Percentiles rank a stretch among this genome's conserved stretches.
Conservation (phyloP, 129 eudicot species). For the Rutidosis leptorrhynchoides region DNA sequence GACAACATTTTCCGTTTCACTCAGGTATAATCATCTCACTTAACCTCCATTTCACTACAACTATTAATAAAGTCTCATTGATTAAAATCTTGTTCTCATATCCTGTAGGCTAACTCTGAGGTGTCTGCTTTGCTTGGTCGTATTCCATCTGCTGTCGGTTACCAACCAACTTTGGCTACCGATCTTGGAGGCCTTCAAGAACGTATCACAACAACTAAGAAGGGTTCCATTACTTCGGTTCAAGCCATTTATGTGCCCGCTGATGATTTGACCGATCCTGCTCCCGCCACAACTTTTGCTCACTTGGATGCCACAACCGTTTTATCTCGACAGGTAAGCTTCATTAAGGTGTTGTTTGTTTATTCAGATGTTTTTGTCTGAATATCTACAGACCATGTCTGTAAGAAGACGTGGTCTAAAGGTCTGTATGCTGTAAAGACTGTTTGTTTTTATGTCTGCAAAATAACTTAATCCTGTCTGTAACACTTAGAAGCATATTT, state of each 20-base stretch:
- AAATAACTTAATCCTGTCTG: too few relatives aligned
- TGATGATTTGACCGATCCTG: constrained; percentile 47
- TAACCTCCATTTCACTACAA: not conserved
- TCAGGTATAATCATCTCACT: constrained; percentile 19
- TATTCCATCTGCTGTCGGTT: constrained; percentile 54
- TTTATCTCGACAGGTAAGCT: constrained; percentile 34
- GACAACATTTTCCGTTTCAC: constrained; percentile 78
- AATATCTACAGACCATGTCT: too few relatives aligned
- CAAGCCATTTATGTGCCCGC: constrained; percentile 50
- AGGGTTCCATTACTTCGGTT: constrained; percentile 47
- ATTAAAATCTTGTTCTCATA: not conserved
- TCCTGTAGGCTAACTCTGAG: constrained; percentile 40
- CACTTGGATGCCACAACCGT: constrained; percentile 48
- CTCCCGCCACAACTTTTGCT: constrained; percentile 51
- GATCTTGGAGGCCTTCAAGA: constrained; percentile 51
- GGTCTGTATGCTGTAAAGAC: too few relatives aligned
- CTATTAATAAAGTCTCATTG: not conserved
- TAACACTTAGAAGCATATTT: too few relatives aligned
- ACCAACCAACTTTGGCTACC: constrained; percentile 43
- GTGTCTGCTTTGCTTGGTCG: constrained; percentile 53
- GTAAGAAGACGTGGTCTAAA: too few relatives aligned
- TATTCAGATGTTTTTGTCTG: too few relatives aligned
- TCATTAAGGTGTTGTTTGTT: too few relatives aligned
- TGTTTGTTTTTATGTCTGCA: too few relatives aligned
- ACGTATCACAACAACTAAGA: constrained; percentile 48